Evolutionary conservation across 2,329 filamentous ascomycete species (phyloP), one percentile per base, ranked within the genome.

Genomic region (Penicillium sp.): DNA sequence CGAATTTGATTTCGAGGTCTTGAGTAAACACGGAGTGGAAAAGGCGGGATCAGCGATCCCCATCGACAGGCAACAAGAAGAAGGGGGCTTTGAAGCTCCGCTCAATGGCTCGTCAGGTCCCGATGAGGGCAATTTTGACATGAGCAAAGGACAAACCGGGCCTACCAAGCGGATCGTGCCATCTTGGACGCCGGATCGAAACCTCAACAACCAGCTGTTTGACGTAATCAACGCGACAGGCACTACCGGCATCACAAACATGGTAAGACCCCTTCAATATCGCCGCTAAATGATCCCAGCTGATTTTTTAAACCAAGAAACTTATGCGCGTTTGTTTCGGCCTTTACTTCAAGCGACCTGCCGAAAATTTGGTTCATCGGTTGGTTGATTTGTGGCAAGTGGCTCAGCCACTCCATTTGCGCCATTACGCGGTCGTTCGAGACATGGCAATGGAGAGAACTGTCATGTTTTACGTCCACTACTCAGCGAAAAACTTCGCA

Each of bases 321-420:
- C 68, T 81, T 7, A 75, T 71, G 64, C 61, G 70, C 59, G 42
- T 64, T 59, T 64, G 75, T 7, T 74, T 81, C 46, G 83, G 84
- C 9, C 67, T 70, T 9, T 79, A 82, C 60, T 85, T 80, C 69
- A 77, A 76, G 49, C 74, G 82, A 46, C 80, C 83, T 0, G 63
- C 84, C 29, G 84, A 87, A 61, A 75, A 78, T 29, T 70, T 78
- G 18, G 64, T 86, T 21, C 69, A 69, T 45, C 78, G 82, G 24
- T 60, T 87, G 36, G 81, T 81, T 2, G 79, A 84, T 52, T 72
- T 77, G 50, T 85, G 83, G 79, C 78, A 83, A 50, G 62, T 79
- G 14, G 81, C 80, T n/a, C 84, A 87, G 60, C 83, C 84, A 22
- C 68, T 72, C 3, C 78, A 84, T 64, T 72, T 86, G 21, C 78